Evolutionary conservation across 768 basidiomycete genomes (phyloP).

Genomic region (Hirschioporus abietinus): DNA sequence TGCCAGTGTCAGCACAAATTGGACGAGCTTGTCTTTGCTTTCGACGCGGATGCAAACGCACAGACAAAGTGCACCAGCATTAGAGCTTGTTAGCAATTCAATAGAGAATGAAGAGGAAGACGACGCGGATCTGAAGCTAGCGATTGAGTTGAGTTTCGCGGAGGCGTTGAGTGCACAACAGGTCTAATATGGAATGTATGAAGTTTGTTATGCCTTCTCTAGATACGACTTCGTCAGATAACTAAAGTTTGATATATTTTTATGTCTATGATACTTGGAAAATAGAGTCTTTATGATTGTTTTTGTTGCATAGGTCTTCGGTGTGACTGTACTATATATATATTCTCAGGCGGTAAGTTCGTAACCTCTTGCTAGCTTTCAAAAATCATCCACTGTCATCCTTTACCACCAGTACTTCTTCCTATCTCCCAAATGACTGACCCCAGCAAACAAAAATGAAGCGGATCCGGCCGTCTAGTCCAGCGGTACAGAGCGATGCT

Average conservation of each 20-base stretch:
- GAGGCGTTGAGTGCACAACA: slow-evolving; percentile 39
- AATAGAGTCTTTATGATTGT: background rate
- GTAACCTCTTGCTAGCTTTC: too few species aligned
- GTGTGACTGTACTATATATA: too few species aligned
- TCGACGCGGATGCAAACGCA: slow-evolving; percentile 3
- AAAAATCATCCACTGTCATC: too few species aligned
- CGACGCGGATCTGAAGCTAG: slow-evolving; percentile 61
- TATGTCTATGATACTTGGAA: background rate
- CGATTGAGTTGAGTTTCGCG: slow-evolving; percentile 64
- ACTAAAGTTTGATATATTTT: background rate
- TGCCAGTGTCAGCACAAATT: slow-evolving; percentile 5
- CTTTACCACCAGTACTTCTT: too few species aligned
- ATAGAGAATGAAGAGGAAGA: slow-evolving; percentile 29
- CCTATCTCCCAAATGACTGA: background rate
- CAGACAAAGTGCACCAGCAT: background rate
- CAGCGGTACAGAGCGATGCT: slow-evolving; percentile 46
- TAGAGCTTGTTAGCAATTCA: background rate
- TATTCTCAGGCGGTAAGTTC: too few species aligned
- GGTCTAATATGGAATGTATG: background rate
- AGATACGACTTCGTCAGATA: background rate
- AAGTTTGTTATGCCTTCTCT: too few species aligned
- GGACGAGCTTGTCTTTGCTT: background rate
- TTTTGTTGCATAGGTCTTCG: too few species aligned
- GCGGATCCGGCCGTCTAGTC: slow-evolving; percentile 11
- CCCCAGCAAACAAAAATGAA: background rate